Evolutionary conservation across 2,329 filamentous ascomycete species (phyloP), one percentile per base, ranked within the genome.

Genomic region (Neofusicoccum kwambonambiense): DNA sequence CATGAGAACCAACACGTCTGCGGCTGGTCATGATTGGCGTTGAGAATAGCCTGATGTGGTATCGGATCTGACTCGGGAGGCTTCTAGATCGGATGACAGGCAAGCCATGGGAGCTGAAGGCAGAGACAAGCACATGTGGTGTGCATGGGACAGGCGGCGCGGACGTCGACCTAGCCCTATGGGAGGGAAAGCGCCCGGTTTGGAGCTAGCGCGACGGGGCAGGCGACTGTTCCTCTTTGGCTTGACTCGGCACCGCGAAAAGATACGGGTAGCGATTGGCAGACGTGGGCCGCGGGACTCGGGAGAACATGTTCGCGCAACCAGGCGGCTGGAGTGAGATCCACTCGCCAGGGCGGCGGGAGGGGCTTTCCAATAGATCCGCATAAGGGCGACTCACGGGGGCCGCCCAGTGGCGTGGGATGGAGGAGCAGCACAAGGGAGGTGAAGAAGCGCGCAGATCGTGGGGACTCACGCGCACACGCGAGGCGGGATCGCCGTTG

Each of bases 401-500:
- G 54, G 54, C 22, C 11, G 31, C 19, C 15, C 31, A 44, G 27
- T 31, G 42, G 56, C 41, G 42, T 9, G 31, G 19, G 56, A n/a
- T 35, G 56, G 22, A 19, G 15, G 56, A 60, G 56, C 41, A 37
- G 56, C 56, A n/a, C 56, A 35, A 37, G 56, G 56, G 34, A 47
- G 56, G 41, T 37, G 41, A 39, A 37, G 42, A 35, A 31, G 37
- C 17, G 9, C 27, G 54, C 54, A 58, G 54, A 60, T 60, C 56
- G 42, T 37, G 42, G 41, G 41, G 56, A 31, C 56, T 47, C 56
- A 60, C 56, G 42, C 54, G 56, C 56, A 35, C 56, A 60, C 56
- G 56, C 41, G 56, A 47, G 27, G 42, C 56, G 42, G 56, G 56
- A 60, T 60, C 56, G 56, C 56, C 42, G 42, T 47, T 47, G 56